These are phyloP conservation scores for Amaranthus cruentus DNA, from an alignment of 148 eudicot species.

Conservation along the genomic window DNA sequence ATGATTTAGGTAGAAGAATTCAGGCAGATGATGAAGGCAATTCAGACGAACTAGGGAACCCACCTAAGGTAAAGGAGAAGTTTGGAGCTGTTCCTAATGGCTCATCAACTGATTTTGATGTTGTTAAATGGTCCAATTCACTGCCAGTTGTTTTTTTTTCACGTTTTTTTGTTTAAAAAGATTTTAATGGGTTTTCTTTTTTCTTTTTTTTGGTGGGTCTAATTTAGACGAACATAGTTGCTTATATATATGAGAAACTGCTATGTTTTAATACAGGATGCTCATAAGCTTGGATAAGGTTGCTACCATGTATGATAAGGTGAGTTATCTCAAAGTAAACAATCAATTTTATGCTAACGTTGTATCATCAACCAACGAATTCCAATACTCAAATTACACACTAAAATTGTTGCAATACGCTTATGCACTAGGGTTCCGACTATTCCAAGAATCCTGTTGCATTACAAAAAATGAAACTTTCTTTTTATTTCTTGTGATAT, in stretches of 20 bases:
- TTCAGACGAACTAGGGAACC: conserved; percentile 64
- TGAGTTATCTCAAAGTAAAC: conserved; percentile 19
- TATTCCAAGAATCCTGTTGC: not conserved
- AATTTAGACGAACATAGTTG: not conserved
- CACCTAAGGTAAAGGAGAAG: conserved; percentile 87
- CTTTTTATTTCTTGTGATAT: not conserved
- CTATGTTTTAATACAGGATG: conserved; percentile 53
- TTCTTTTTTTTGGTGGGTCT: not conserved
- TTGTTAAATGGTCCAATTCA: conserved; percentile 54
- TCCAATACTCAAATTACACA: not conserved
- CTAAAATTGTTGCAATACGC: not conserved
- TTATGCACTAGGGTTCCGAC: not conserved
- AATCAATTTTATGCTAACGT: not conserved
- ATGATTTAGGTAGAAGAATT: conserved; percentile 55
- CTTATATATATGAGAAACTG: not conserved
- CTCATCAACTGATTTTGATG: conserved; percentile 90
- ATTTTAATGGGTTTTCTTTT: not conserved
- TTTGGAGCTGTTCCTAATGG: conserved; percentile 88
- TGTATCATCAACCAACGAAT: not conserved
- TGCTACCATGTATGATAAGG: conserved; percentile 68
- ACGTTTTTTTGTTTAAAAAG: not conserved
- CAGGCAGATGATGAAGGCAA: conserved; percentile 75
- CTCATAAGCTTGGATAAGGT: conserved; percentile 95
- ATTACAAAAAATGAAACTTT: not conserved
- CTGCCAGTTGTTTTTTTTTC: not conserved